A percentile compares a stretch with the other conserved stretches of the same genome.
Conservation (phyloP, 1,284 basidiomycete species). For the Phellopilus nigrolimitatus region DNA sequence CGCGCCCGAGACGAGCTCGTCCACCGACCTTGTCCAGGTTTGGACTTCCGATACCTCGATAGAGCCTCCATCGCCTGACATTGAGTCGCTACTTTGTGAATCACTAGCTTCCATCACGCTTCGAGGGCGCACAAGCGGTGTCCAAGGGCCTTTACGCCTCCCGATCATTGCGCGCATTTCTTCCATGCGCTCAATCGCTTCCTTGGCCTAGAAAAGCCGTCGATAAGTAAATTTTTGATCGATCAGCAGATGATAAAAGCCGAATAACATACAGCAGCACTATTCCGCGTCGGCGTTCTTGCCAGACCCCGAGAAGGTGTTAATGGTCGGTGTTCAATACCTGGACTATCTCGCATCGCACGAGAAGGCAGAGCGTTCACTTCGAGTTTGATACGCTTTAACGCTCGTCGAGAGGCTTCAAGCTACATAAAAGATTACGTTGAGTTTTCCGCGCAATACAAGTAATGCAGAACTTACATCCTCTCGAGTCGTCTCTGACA, state of each 20-base stretch:
- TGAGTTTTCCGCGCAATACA: slow-evolving; percentile 5
- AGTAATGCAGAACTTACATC: slow-evolving; percentile 47
- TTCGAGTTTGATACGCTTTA: slow-evolving; percentile 70
- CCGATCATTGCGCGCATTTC: slow-evolving; percentile 72
- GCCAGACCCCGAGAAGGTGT: slow-evolving; percentile 28
- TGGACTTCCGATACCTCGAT: slow-evolving; percentile 24
- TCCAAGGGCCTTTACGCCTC: slow-evolving; percentile 48
- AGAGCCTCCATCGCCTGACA: not conserved
- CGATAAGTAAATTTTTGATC: slow-evolving; percentile 3
- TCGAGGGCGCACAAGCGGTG: slow-evolving; percentile 41
- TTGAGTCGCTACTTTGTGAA: slow-evolving; percentile 6
- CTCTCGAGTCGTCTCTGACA: slow-evolving; percentile 54
- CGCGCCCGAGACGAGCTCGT: slow-evolving; percentile 50
- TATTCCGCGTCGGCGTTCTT: slow-evolving; percentile 32
- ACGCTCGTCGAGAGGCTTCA: slow-evolving; percentile 55
- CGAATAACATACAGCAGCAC: slow-evolving; percentile 32
- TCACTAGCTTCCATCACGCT: slow-evolving; percentile 23
- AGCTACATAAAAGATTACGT: slow-evolving; percentile 38
- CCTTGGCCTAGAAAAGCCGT: slow-evolving; percentile 47
- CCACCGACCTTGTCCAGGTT: slow-evolving; percentile 36
- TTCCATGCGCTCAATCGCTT: slow-evolving; percentile 68
- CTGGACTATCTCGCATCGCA: slow-evolving; percentile 1
- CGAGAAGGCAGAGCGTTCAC: slow-evolving; percentile 27
- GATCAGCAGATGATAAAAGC: not conserved
- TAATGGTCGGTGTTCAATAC: slow-evolving; percentile 30